A percentile compares a stretch with the other conserved stretches of the same genome.
Evolutionary conservation across 2,329 filamentous ascomycete genomes (phyloP).

Genomic region (Diaporthe vaccinii): DNA sequence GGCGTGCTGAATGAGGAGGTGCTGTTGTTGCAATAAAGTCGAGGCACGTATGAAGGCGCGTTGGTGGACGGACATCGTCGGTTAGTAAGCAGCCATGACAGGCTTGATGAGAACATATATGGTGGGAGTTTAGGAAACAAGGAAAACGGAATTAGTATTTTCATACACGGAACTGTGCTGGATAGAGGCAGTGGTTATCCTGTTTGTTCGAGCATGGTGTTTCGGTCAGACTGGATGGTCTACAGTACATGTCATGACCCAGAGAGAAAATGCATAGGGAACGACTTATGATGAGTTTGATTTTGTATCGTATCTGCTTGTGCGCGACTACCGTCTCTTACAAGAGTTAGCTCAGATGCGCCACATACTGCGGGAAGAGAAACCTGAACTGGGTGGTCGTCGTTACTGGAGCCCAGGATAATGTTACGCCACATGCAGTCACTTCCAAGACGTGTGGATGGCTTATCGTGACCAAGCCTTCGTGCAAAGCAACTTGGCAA

Average conservation of each 20-base stretch:
- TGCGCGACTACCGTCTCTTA: neutral
- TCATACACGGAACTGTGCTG: constrained; percentile 3
- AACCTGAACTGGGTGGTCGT: neutral
- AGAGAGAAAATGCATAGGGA: neutral
- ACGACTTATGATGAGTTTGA: neutral
- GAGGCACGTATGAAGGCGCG: neutral
- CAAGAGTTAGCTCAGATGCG: neutral
- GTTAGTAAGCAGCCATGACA: neutral
- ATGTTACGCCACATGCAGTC: neutral
- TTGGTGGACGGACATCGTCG: neutral
- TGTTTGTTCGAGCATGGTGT: constrained; percentile 34
- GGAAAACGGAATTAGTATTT: neutral
- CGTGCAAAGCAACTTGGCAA: neutral
- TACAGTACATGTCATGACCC: constrained; percentile 17
- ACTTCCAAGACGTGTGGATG: neutral
- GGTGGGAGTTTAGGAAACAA: constrained; percentile 1
- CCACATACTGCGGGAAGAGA: neutral
- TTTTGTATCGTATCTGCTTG: neutral
- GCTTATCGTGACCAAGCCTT: neutral
- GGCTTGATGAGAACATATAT: neutral
- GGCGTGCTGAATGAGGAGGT: constrained; percentile 73
- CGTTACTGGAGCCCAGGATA: neutral
- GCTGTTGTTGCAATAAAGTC: constrained; percentile 64
- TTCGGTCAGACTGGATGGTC: constrained; percentile 19
- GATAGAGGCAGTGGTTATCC: constrained; percentile 13